Evolutionary conservation across 2,329 filamentous ascomycete genomes (phyloP), one percentile per base, ranked within the genome.

Genomic region (Trichophyton rubrum): DNA sequence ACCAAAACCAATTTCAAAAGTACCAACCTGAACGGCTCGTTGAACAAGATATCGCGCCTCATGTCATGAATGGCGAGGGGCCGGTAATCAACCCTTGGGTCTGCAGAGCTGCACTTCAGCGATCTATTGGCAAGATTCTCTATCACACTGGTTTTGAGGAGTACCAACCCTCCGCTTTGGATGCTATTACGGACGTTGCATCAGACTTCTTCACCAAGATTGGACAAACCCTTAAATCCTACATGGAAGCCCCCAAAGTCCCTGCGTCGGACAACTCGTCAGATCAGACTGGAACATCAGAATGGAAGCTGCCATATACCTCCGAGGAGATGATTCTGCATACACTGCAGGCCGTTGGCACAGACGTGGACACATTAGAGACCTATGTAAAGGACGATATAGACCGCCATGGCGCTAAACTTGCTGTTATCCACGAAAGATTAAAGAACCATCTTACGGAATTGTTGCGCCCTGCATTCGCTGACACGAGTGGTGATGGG

Each of bases 91-190:
- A 89, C 13, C 83, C 87, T 8, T 86, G 87, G 72, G 83, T 90
- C 35, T 95, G 89, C 71, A 86, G 89, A 66, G 85, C 89, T 58
- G 89, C 91, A 1, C 75, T 99, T 66, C 90, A 95, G 72, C 86
- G 93, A 61, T 93, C 91, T 11, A 88, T 97, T 17, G 91, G 88
- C 61, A 95, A 97, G 74, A 85, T 99, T 53, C 92, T 96, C 68
- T 99, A 96, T 70, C 90, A 96, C 70, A 88, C 90, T 45, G 93
- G 93, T 0, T 99, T 97, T 65, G 93, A 99, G 73, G 93, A 99
- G 71, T 89, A 95, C 64, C 93, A 99, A 70, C 93, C 93, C 13
- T 95, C 91, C 45, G 92, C 93, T 30, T 78, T 99, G 33, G 93
- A 99, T 66, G 83, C 89, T 0, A 84, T 95, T 41, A 96, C 93